These are phyloP conservation scores for Physaria fendleri DNA, from an alignment of 345 rosid genomes.

Conservation along the genomic window DNA sequence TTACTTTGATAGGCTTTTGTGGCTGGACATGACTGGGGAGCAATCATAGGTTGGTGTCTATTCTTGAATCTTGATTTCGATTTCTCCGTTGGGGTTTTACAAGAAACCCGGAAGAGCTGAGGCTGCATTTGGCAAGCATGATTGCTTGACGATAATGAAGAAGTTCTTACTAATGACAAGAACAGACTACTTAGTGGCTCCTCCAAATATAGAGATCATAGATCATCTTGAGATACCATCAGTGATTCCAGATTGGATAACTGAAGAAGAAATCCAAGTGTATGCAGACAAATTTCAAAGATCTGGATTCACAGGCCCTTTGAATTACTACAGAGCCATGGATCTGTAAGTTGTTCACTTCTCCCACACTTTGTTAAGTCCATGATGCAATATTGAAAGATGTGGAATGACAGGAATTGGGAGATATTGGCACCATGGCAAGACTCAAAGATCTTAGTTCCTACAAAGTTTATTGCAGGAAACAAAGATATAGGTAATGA, in stretches of 20 bases:
- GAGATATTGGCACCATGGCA: slow-evolving; percentile 55
- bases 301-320: slow-evolving; percentile 56
- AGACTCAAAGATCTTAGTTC: slow-evolving; percentile 46
- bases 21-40: slow-evolving; percentile 75
- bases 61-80: slow-evolving; percentile 29
- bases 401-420: slow-evolving; percentile 45
- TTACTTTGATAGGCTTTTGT: slow-evolving; percentile 44
- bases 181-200: slow-evolving; percentile 50
- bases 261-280: slow-evolving; percentile 56
- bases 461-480: slow-evolving; percentile 47
- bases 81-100: background rate
- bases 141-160: slow-evolving; percentile 55
- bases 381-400: no score
- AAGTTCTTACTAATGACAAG: slow-evolving; percentile 51
- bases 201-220: slow-evolving; percentile 52
- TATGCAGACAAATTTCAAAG: slow-evolving; percentile 57
- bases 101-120: slow-evolving; percentile 76
- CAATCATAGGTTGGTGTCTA: slow-evolving; percentile 43
- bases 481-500: slow-evolving; percentile 47
- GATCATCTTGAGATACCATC: slow-evolving; percentile 50
- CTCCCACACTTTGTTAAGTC: no score
- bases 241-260: slow-evolving; percentile 52
- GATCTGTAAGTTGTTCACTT: slow-evolving; percentile 36
- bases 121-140: slow-evolving; percentile 54
- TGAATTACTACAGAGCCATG: slow-evolving; percentile 63